A percentile compares a stretch with the other conserved stretches of the same genome.
These are phyloP conservation scores for Beauveria sp. DNA, from an alignment of 2,329 filamentous ascomycete species.

Conservation along the genomic window DNA sequence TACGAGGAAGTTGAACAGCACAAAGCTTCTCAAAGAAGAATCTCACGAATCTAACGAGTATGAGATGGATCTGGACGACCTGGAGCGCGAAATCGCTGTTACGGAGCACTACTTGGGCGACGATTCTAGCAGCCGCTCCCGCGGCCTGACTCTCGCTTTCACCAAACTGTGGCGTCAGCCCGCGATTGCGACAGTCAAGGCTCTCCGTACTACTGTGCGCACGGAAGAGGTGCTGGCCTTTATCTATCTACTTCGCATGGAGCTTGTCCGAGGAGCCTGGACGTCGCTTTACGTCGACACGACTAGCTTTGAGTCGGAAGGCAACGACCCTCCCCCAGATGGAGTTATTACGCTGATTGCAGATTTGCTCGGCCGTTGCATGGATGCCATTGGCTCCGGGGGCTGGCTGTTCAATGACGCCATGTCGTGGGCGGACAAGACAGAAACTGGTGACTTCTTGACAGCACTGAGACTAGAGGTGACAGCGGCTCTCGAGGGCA, in stretches of 20 bases:
- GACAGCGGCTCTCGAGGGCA: constrained; percentile 61
- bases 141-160: constrained; percentile 60
- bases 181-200: constrained; percentile 48
- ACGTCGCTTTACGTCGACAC: constrained; percentile 62
- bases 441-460: constrained; percentile 56
- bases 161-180: constrained; percentile 63
- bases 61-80: constrained; percentile 50
- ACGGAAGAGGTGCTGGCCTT: constrained; percentile 64
- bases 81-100: constrained; percentile 58
- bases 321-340: constrained; percentile 46
- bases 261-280: constrained; percentile 70
- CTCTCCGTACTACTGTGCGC: constrained; percentile 55
- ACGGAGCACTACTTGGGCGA: constrained; percentile 61
- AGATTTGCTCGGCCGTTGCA: constrained; percentile 61
- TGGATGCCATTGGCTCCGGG: constrained; percentile 67
- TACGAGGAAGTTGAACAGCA: constrained; percentile 23
- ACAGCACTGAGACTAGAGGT: constrained; percentile 60
- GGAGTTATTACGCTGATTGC: constrained; percentile 64
- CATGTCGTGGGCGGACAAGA: constrained; percentile 40
- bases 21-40: constrained; percentile 25
- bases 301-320: constrained; percentile 37
- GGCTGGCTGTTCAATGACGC: constrained; percentile 64
- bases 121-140: constrained; percentile 54
- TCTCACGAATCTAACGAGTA: constrained; percentile 25
- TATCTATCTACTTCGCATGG: constrained; percentile 63